Evolutionary conservation across 2,329 filamentous ascomycete species (phyloP).

Genomic region (Fusarium siculi): DNA sequence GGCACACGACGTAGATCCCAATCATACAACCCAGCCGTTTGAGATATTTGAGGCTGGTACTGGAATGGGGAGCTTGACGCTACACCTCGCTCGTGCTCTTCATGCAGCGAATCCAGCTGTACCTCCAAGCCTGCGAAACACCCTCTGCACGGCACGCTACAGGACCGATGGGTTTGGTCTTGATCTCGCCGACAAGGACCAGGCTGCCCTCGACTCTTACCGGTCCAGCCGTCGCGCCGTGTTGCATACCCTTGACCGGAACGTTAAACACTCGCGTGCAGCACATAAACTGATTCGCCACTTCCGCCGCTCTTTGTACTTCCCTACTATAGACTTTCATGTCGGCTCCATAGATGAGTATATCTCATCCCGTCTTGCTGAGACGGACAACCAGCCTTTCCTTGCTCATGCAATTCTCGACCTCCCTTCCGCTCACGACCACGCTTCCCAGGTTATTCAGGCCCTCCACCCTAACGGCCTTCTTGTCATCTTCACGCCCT

Average conservation of each 20-base stretch:
- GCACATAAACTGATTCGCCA: constrained; percentile 72
- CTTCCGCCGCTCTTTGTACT: constrained; percentile 77
- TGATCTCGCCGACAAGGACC: constrained; percentile 44
- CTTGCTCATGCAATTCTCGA: constrained; percentile 79
- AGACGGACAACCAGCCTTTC: constrained; percentile 64
- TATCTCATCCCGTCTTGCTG: constrained; percentile 62
- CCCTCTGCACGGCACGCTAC: constrained; percentile 42
- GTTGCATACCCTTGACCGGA: constrained; percentile 79
- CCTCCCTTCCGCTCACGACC: constrained; percentile 70
- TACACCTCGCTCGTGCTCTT: constrained; percentile 79
- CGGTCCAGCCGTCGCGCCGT: constrained; percentile 69
- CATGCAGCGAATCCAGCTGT: constrained; percentile 74
- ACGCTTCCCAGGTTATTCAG: constrained; percentile 58
- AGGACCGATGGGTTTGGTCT: constrained; percentile 35
- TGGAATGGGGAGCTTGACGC: constrained; percentile 82
- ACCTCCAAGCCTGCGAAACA: constrained; percentile 55
- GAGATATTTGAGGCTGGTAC: constrained; percentile 88
- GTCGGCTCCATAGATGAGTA: constrained; percentile 73
- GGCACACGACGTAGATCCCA: constrained; percentile 42
- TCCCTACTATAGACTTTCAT: constrained; percentile 78
- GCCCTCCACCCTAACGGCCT: constrained; percentile 72
- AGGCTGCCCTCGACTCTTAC: constrained; percentile 56
- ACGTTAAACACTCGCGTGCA: constrained; percentile 68
- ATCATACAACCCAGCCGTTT: constrained; percentile 56
- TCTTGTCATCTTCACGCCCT: constrained; percentile 78